These are phyloP conservation scores for Entoloma clypeatum DNA, from an alignment of 1,284 basidiomycete genomes.

Conservation along the genomic window DNA sequence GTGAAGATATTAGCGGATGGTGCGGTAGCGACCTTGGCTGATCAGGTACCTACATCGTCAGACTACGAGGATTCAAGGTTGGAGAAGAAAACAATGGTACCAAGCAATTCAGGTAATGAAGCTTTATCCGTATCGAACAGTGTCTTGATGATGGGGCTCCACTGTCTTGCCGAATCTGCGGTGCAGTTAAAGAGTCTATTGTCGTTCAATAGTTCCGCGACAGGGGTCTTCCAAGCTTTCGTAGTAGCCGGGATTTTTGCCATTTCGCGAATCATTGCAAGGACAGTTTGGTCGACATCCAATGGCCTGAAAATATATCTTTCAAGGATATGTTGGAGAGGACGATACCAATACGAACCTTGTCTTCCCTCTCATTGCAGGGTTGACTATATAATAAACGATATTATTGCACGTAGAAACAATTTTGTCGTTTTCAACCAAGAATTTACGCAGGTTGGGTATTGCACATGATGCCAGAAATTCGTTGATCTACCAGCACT, in stretches of 20 bases:
- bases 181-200: conserved; percentile 81
- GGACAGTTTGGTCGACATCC: conserved; percentile 63
- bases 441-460: conserved; percentile 76
- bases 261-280: conserved; percentile 77
- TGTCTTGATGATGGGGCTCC: conserved; percentile 78
- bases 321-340: neutral
- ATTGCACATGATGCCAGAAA: conserved; percentile 74
- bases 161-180: conserved; percentile 54
- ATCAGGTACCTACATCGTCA: conserved; percentile 14
- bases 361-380: conserved; percentile 71
- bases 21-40: conserved; percentile 79
- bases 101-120: conserved; percentile 78
- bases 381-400: conserved; percentile 81
- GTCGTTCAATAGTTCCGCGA: conserved; percentile 84
- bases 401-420: conserved; percentile 77
- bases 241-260: conserved; percentile 72
- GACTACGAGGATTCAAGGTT: conserved; percentile 5
- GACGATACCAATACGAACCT: conserved; percentile 41
- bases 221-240: conserved; percentile 82
- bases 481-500: conserved; percentile 53
- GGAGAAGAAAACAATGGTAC: conserved; percentile 35
- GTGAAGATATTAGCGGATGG: conserved; percentile 96
- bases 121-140: conserved; percentile 88
- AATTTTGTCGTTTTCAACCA: conserved; percentile 85
- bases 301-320: conserved; percentile 47